Evolutionary conservation across 257 asterid species (phyloP).

Genomic region (Petrea volubilis): DNA sequence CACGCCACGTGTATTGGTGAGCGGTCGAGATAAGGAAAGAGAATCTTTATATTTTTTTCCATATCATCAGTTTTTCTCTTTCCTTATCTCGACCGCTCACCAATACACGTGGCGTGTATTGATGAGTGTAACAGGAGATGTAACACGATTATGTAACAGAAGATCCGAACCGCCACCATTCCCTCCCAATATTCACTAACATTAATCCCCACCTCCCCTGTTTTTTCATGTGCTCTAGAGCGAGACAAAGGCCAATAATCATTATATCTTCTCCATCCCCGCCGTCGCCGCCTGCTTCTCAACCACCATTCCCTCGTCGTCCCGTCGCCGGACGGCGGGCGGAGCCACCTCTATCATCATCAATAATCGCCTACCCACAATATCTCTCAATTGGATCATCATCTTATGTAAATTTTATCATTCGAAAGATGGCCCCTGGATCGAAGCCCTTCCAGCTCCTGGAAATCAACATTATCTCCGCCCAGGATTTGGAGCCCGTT

Average conservation of each 20-base stretch:
- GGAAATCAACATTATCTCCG: constrained; percentile 84
- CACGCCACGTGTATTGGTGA: too few relatives aligned
- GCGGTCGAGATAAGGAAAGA: too few relatives aligned
- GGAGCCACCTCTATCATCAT: background rate
- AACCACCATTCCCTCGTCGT: constrained; percentile 51
- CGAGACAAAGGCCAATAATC: constrained; percentile 11
- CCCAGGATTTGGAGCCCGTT: constrained; percentile 74
- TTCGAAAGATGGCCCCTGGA: constrained; percentile 44
- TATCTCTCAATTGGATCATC: background rate
- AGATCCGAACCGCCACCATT: too few relatives aligned
- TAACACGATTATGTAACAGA: too few relatives aligned
- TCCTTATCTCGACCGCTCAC: too few relatives aligned
- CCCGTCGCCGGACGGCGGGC: constrained; percentile 51
- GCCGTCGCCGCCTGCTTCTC: too few relatives aligned
- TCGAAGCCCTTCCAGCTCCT: constrained; percentile 70
- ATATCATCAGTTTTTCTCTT: too few relatives aligned
- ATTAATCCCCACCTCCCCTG: constrained; percentile 10
- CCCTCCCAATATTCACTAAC: background rate
- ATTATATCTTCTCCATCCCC: constrained; percentile 28
- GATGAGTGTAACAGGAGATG: too few relatives aligned
- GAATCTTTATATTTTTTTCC: too few relatives aligned
- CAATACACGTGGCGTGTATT: too few relatives aligned
- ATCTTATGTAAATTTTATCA: background rate
- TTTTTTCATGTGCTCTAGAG: constrained; percentile 35
- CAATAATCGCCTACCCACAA: background rate